These are phyloP conservation scores for Venturia carpophila DNA, from an alignment of 2,329 filamentous ascomycete species.

Conservation along the genomic window DNA sequence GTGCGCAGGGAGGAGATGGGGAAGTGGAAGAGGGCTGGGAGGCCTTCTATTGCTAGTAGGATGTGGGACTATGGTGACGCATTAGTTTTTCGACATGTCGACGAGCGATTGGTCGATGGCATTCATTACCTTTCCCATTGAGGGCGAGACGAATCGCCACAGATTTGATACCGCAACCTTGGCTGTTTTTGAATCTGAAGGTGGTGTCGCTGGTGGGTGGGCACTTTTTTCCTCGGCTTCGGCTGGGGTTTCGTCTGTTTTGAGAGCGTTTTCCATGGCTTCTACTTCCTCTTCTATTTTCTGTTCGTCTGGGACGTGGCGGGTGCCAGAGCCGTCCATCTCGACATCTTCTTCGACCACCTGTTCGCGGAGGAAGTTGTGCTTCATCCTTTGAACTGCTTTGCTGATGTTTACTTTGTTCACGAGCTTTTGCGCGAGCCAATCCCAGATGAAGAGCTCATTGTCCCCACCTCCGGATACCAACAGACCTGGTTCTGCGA, in stretches of 20 bases:
- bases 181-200: not conserved
- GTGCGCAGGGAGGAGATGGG: constrained; percentile 44
- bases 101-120: not conserved
- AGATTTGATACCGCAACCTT: constrained; percentile 17
- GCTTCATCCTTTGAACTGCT: constrained; percentile 20
- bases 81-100: not conserved
- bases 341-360: constrained; percentile 4
- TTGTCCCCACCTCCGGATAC: constrained; percentile 83
- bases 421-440: constrained; percentile 51
- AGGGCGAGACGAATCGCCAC: constrained; percentile 11
- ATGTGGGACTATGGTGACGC: constrained; percentile 22
- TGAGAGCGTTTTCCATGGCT: constrained; percentile 7
- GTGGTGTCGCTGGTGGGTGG: not conserved
- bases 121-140: constrained; percentile 4
- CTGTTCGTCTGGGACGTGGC: not conserved
- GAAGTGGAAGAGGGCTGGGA: constrained; percentile 59
- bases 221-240: constrained; percentile 3
- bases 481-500: constrained; percentile 57
- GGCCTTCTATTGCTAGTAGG: constrained; percentile 37
- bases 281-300: constrained; percentile 4
- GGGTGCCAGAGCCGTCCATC: constrained; percentile 6
- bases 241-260: not conserved
- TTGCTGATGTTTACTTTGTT: constrained; percentile 35
- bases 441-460: constrained; percentile 74
- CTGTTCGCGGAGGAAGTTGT: constrained; percentile 9